Percentiles rank a stretch among this genome's conserved stretches.
phyloP scores from a whole-genome alignment of 1,284 basidiomycete genomes.

The Xerocomus amazonicus region DNA sequence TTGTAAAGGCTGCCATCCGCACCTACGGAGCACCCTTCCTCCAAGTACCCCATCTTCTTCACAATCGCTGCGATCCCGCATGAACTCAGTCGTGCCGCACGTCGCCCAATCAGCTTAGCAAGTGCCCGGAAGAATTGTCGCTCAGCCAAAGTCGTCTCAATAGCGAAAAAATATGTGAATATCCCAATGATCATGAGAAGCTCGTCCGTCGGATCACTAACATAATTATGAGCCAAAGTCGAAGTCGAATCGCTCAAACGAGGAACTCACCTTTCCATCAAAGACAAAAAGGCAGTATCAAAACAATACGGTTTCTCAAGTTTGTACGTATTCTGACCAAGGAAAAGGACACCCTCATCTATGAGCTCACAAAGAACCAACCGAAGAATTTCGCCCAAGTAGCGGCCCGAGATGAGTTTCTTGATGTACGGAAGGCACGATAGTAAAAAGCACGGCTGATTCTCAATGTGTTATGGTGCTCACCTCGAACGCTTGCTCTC shows the following conservation, averaged over 20 bases:
- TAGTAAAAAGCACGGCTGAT: background rate
- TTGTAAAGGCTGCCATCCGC: constrained; percentile 94
- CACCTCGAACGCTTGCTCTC: constrained; percentile 90
- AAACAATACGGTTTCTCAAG: constrained; percentile 89
- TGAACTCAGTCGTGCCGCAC: constrained; percentile 83
- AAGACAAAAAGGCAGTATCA: constrained; percentile 94
- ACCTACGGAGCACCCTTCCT: constrained; percentile 85
- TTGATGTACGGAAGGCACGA: constrained; percentile 31
- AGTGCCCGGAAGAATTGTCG: constrained; percentile 94
- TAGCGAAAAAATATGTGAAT: constrained; percentile 92
- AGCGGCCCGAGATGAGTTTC: constrained; percentile 98
- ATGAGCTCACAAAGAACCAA: constrained; percentile 94
- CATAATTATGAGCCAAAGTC: constrained; percentile 5
- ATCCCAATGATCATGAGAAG: constrained; percentile 95
- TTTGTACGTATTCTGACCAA: constrained; percentile 98
- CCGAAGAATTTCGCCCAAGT: constrained; percentile 95
- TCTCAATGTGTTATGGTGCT: constrained; percentile 5
- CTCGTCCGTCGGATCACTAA: constrained; percentile 95
- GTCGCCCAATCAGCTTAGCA: constrained; percentile 84
- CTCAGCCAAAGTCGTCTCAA: constrained; percentile 92
- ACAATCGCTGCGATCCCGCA: constrained; percentile 96
- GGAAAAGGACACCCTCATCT: constrained; percentile 94
- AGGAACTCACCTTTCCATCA: constrained; percentile 80
- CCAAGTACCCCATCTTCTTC: constrained; percentile 86
- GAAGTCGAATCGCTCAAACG: background rate